Evolutionary conservation across 2,329 filamentous ascomycete genomes (phyloP).

Genomic region (Neonectria punicea): DNA sequence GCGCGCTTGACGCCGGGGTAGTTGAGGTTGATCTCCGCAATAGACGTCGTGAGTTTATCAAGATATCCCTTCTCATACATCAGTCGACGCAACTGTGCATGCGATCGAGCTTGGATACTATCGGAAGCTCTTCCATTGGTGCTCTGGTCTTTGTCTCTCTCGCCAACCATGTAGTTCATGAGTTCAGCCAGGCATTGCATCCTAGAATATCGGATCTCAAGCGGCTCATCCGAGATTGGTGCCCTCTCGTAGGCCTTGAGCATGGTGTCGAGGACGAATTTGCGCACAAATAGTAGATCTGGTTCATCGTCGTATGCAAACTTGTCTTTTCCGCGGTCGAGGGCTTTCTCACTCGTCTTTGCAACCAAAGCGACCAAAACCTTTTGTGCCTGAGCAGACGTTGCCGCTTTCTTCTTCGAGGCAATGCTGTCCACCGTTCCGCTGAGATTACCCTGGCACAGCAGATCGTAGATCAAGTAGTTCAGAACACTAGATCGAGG

Average conservation of each 20-base stretch:
- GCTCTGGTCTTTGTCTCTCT: constrained; percentile 73
- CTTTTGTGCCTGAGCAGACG: constrained; percentile 85
- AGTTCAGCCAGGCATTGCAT: constrained; percentile 90
- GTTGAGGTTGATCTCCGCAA: constrained; percentile 95
- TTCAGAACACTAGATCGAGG: constrained; percentile 92
- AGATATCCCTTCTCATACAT: constrained; percentile 99
- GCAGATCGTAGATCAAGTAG: constrained; percentile 86
- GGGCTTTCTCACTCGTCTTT: constrained; percentile 82
- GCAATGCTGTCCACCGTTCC: constrained; percentile 78
- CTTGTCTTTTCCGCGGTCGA: constrained; percentile 65
- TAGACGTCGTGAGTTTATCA: constrained; percentile 85
- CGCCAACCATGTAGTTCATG: constrained; percentile 91
- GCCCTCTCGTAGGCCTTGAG: constrained; percentile 93
- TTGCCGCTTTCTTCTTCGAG: constrained; percentile 86
- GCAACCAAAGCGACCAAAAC: constrained; percentile 87
- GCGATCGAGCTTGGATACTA: constrained; percentile 64
- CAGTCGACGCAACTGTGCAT: constrained; percentile 86
- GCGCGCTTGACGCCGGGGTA: constrained; percentile 93
- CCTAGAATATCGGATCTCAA: constrained; percentile 88
- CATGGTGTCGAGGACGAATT: constrained; percentile 93
- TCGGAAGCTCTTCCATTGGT: constrained; percentile 54
- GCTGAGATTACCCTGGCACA: constrained; percentile 68
- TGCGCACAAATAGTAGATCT: constrained; percentile 90
- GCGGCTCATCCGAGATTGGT: constrained; percentile 77
- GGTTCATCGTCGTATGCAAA: constrained; percentile 80